Evolutionary conservation across 148 eudicot species (phyloP), one percentile per base, ranked within the genome.

Genomic region (Vaccinium vitisidaea): DNA sequence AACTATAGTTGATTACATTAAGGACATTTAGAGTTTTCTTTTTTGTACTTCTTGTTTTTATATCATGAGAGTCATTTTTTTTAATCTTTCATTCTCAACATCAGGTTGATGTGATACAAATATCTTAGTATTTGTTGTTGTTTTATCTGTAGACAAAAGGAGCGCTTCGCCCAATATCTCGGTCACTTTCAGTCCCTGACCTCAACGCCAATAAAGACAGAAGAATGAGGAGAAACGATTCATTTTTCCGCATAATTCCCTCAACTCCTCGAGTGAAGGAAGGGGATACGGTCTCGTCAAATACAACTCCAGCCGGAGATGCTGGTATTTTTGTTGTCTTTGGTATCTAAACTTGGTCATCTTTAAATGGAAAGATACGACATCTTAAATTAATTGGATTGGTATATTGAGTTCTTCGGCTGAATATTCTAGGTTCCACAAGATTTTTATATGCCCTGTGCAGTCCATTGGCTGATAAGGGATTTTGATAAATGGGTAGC

Each of bases 241-340:
- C 93, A 46, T 94, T 88, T 85, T 90, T 95, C 84, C 96, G 98
- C 80, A 94, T 95, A 58, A 88, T 94, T 65, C 92, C 98, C 30
- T 92, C 98, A 74, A 90, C 91, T 81, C 98, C 98, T 82, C 91
- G 87, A 74, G 84, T 75, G 76, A 95, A 88, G 84, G 90, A 86
- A 52, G 86, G 82, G 69, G 90, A 91, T 74, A 80, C 80, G 75
- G 83, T 76, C 61, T 79, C 76, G 48, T 83, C 89, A 73, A 74
- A 53, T 54, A 77, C 85, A 79, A 84, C 84, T 86, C 80, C 84
- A 61, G 78, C 87, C 0, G 87, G 74, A 80, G 84, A 83, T 80
- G 78, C 87, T 56, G 92, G 93, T 90, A 85, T 73, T 16, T 61
- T 49, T 27, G 5, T 13, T 49, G 23, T 80, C 53, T 69, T 73